phyloP scores from a whole-genome alignment of 345 rosid species.

The Eucalyptus erythrocorys region DNA sequence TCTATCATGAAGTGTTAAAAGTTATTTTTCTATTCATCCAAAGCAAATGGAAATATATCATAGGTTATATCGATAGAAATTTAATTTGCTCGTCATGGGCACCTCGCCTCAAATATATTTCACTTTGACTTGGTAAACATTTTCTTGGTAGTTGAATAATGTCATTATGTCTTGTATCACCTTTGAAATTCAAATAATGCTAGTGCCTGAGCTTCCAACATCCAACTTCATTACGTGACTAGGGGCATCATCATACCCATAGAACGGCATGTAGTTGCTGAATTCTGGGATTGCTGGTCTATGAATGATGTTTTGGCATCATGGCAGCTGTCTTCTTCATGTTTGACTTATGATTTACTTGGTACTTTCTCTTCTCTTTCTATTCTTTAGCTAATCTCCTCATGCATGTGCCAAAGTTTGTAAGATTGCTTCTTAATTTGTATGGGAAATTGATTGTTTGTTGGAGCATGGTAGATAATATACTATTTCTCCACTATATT shows the following conservation, averaged over 20 bases:
- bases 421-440: background rate
- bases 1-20: too few relatives aligned
- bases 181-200: background rate
- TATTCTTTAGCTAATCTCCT: background rate
- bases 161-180: background rate
- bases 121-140: background rate
- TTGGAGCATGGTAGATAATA: background rate
- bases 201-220: background rate
- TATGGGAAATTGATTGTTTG: background rate
- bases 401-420: background rate
- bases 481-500: background rate
- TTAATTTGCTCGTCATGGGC: background rate
- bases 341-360: background rate
- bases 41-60: too few relatives aligned
- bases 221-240: background rate
- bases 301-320: background rate
- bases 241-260: background rate
- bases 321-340: background rate
- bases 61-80: too few relatives aligned
- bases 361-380: background rate
- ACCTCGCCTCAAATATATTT: too few relatives aligned
- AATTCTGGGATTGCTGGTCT: background rate
- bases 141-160: background rate
- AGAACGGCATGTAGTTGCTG: background rate
- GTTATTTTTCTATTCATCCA: too few relatives aligned